Conservation (phyloP, 1,284 basidiomycete genomes). For the Cutaneotrichosporon daszewskae region DNA sequence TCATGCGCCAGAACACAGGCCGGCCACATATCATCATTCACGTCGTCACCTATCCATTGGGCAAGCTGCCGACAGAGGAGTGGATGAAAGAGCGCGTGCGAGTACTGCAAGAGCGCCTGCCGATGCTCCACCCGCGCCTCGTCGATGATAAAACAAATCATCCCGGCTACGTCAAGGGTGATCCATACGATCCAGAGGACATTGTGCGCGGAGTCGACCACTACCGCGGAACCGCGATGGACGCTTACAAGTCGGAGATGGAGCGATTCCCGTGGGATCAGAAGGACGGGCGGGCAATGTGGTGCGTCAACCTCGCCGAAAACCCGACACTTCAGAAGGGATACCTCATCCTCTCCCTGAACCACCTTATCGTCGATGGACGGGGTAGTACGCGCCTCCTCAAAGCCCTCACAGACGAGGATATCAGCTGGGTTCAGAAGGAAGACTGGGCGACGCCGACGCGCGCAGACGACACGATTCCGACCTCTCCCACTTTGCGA, state of each 20-base stretch:
- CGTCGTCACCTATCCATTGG: conserved; percentile 20
- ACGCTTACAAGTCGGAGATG: conserved; percentile 1
- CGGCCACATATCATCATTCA: conserved; percentile 20
- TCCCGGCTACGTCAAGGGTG: conserved; percentile 5
- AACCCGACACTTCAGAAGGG: too few relatives aligned
- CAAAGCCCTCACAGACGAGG: background rate
- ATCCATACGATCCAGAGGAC: background rate
- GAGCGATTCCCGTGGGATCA: conserved; percentile 1
- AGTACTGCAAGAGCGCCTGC: conserved; percentile 28
- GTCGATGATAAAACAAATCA: conserved; percentile 9
- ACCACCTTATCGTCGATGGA: conserved; percentile 11
- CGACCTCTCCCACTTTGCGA: conserved; percentile 17
- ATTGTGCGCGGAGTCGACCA: background rate
- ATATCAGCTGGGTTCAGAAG: background rate
- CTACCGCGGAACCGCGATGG: too few relatives aligned
- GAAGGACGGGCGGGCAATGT: background rate
- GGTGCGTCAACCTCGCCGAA: conserved; percentile 11
- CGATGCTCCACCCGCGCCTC: conserved; percentile 22
- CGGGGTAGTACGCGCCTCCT: conserved; percentile 3
- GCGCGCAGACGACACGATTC: conserved; percentile 25
- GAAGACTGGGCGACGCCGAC: conserved; percentile 3
- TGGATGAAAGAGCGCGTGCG: conserved; percentile 21
- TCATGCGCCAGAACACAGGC: conserved; percentile 25
- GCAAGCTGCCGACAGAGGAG: conserved; percentile 9
- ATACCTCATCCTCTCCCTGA: conserved; percentile 6